These are phyloP conservation scores for Malassezia slooffiae DNA, from an alignment of 1,284 basidiomycete genomes.

Conservation along the genomic window DNA sequence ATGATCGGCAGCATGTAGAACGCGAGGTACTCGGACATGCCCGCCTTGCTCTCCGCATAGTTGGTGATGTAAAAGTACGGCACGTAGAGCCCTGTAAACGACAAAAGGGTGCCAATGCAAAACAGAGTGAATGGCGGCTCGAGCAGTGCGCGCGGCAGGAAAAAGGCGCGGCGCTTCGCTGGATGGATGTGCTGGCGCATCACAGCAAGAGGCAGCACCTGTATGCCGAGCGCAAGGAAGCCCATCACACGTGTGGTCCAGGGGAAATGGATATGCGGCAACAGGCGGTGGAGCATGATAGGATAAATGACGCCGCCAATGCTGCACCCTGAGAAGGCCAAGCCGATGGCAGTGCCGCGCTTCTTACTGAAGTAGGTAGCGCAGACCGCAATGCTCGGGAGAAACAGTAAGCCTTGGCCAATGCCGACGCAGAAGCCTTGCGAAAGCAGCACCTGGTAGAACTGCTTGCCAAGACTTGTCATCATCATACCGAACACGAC, in stretches of 20 bases:
- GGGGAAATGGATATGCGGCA: slow-evolving; percentile 10
- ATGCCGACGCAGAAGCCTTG: slow-evolving; percentile 9
- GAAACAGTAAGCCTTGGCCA: slow-evolving; percentile 12
- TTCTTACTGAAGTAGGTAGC: slow-evolving; percentile 8
- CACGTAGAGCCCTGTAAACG: slow-evolving; percentile 29
- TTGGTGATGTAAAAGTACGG: slow-evolving; percentile 20
- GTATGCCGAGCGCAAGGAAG: slow-evolving; percentile 12
- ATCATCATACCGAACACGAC: slow-evolving; percentile 10
- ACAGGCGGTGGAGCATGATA: slow-evolving; percentile 12
- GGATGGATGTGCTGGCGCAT: background rate
- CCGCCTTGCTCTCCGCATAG: background rate
- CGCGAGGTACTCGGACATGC: slow-evolving; percentile 1
- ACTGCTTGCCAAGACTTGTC: slow-evolving; percentile 1
- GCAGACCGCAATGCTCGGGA: slow-evolving; percentile 4
- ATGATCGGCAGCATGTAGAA: slow-evolving; percentile 28
- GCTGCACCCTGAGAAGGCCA: slow-evolving; percentile 15
- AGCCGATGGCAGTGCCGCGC: slow-evolving; percentile 1
- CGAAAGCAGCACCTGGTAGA: slow-evolving; percentile 7
- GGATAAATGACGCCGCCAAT: slow-evolving; percentile 19
- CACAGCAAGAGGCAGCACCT: slow-evolving; percentile 1
- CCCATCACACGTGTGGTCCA: slow-evolving; percentile 15
- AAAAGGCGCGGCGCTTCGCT: background rate
- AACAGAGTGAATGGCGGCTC: slow-evolving; percentile 22
- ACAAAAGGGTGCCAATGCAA: slow-evolving; percentile 17
- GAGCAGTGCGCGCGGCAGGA: slow-evolving; percentile 8